Evolutionary conservation across 257 asterid species (phyloP).

Genomic region (Solanum etuberosum): DNA sequence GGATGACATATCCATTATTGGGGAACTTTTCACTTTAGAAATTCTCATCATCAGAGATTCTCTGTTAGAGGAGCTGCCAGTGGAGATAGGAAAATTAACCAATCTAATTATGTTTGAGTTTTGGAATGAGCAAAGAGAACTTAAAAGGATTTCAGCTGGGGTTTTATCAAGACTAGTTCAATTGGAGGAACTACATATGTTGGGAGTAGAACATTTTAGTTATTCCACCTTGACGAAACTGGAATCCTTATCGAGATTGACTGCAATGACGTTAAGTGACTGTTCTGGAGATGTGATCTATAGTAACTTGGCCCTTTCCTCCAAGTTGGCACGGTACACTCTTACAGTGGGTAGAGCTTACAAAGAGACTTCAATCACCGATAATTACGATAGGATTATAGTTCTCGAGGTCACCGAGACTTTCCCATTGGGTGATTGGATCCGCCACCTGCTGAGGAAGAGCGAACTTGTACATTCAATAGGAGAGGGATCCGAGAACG

Average conservation of each 20-base stretch:
- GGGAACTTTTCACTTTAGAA: neutral
- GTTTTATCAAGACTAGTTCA: neutral
- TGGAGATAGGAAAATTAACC: neutral
- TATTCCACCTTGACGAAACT: too few species aligned
- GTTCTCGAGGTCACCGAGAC: neutral
- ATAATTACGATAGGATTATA: neutral
- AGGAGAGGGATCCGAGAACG: neutral
- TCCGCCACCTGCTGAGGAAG: neutral
- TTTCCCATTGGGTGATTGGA: neutral
- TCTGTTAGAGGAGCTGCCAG: neutral
- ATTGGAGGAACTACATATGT: slow-evolving; percentile 8
- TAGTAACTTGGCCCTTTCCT: too few species aligned
- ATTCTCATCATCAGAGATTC: neutral
- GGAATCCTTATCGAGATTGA: too few species aligned
- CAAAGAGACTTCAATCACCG: too few species aligned
- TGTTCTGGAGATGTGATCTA: neutral
- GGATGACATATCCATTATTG: neutral
- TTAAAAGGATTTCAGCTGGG: neutral
- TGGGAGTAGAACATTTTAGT: neutral
- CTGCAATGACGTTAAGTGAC: too few species aligned
- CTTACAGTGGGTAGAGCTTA: too few species aligned
- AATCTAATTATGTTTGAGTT: slow-evolving; percentile 1
- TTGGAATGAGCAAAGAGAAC: neutral
- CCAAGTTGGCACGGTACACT: too few species aligned
- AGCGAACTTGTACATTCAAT: neutral